Evolutionary conservation across 225 moss, liverwort and hornwort species (phyloP).

Genomic region (Physcomitrellopsis africana): DNA sequence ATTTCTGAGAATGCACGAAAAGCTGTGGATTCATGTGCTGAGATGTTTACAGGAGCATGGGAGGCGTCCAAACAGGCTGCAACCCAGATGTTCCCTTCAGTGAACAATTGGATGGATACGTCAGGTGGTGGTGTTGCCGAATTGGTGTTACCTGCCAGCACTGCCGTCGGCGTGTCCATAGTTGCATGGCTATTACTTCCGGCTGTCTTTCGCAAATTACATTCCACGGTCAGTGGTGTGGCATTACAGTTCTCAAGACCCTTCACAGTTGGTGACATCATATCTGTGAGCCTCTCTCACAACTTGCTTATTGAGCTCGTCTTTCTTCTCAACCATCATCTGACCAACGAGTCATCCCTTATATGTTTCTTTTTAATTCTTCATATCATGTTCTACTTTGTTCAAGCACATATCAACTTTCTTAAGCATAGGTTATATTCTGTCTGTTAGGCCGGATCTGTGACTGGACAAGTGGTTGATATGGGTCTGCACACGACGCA

Average conservation of each 20-base stretch:
- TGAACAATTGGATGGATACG: slow-evolving; percentile 60
- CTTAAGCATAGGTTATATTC: neutral
- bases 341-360: slow-evolving; percentile 11
- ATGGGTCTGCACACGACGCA: slow-evolving; percentile 88
- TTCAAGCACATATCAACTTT: neutral
- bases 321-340: neutral
- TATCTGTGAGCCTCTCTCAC: slow-evolving; percentile 52
- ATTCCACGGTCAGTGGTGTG: slow-evolving; percentile 64
- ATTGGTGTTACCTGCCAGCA: slow-evolving; percentile 43
- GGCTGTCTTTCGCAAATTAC: slow-evolving; percentile 48
- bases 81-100: slow-evolving; percentile 46
- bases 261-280: slow-evolving; percentile 74
- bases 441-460: slow-evolving; percentile 66
- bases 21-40: slow-evolving; percentile 31
- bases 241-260: slow-evolving; percentile 77
- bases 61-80: slow-evolving; percentile 46
- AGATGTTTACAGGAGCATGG: no score
- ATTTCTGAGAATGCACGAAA: slow-evolving; percentile 38
- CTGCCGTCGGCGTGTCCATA: slow-evolving; percentile 50
- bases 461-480: slow-evolving; percentile 85
- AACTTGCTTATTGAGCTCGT: slow-evolving; percentile 19
- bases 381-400: slow-evolving; percentile 1
- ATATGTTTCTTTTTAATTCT: slow-evolving; percentile 2
- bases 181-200: slow-evolving; percentile 63
- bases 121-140: slow-evolving; percentile 48